These are phyloP conservation scores for Ceratocystis lukuohia DNA, from an alignment of 2,329 filamentous ascomycete genomes.

Conservation along the genomic window DNA sequence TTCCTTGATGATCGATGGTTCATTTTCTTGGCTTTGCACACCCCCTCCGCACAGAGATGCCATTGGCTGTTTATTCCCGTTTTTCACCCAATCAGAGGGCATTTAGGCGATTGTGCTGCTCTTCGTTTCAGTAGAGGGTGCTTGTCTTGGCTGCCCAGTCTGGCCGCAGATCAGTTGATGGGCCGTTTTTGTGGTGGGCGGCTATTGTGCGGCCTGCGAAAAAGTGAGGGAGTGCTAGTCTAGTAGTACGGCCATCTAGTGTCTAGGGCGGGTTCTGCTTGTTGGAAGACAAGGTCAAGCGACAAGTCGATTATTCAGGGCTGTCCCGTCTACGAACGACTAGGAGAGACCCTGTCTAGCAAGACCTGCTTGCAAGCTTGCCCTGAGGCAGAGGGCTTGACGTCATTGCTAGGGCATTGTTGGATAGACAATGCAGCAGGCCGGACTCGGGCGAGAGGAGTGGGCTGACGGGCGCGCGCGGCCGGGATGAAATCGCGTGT, in stretches of 20 bases:
- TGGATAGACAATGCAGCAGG: neutral
- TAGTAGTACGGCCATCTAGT: too few species aligned
- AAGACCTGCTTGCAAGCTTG: neutral
- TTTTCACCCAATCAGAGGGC: neutral
- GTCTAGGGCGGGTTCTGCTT: neutral
- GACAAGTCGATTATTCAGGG: neutral
- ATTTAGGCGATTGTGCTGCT: neutral
- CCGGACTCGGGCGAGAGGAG: neutral
- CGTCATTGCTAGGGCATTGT: neutral
- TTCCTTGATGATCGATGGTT: neutral
- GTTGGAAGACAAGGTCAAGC: neutral
- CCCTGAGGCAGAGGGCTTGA: neutral
- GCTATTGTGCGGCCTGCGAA: too few species aligned
- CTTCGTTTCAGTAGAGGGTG: neutral
- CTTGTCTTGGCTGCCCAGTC: neutral
- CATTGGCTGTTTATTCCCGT: neutral
- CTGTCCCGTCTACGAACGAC: neutral
- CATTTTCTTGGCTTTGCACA: neutral
- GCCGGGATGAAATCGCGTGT: neutral
- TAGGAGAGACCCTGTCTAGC: neutral
- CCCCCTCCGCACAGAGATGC: neutral
- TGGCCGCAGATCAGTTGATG: too few species aligned
- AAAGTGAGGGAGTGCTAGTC: too few species aligned
- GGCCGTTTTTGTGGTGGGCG: too few species aligned
- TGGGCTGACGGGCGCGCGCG: neutral